These are phyloP conservation scores for Trypanosoma brucei DNA, from an alignment of 208 protist species.

Conservation along the genomic window DNA sequence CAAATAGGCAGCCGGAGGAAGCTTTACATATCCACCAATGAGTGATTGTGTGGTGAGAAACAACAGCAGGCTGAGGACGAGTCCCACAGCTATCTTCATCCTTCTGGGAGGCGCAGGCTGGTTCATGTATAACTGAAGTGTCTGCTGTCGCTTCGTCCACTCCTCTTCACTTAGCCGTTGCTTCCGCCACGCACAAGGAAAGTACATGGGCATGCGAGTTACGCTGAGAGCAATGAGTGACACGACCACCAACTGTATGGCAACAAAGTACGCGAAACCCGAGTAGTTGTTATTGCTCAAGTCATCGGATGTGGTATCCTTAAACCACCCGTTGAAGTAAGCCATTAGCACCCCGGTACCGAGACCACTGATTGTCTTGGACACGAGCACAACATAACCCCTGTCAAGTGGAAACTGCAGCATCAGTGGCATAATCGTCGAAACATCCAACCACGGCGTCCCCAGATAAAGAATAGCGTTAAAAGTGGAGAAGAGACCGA, in stretches of 20 bases:
- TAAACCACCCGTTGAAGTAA: conserved; percentile 79
- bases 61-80: conserved; percentile 38
- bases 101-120: conserved; percentile 44
- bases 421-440: conserved; percentile 75
- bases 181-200: conserved; percentile 35
- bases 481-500: conserved; percentile 62
- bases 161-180: conserved; percentile 39
- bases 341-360: conserved; percentile 72
- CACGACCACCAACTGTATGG: conserved; percentile 31
- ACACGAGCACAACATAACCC: conserved; percentile 71
- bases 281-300: conserved; percentile 39
- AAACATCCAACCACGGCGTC: conserved; percentile 54
- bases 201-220: conserved; percentile 62
- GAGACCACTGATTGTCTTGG: conserved; percentile 78
- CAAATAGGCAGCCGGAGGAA: conserved; percentile 27
- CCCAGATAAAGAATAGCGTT: conserved; percentile 62
- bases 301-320: conserved; percentile 16
- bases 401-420: conserved; percentile 72
- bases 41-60: conserved; percentile 57
- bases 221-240: conserved; percentile 34
- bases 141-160: conserved; percentile 34
- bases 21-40: conserved; percentile 38
- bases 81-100: conserved; percentile 44
- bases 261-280: conserved; percentile 56
- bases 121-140: conserved; percentile 35